Conservation (phyloP, 257 asterid genomes). For the Primulina huaijiensis region DNA sequence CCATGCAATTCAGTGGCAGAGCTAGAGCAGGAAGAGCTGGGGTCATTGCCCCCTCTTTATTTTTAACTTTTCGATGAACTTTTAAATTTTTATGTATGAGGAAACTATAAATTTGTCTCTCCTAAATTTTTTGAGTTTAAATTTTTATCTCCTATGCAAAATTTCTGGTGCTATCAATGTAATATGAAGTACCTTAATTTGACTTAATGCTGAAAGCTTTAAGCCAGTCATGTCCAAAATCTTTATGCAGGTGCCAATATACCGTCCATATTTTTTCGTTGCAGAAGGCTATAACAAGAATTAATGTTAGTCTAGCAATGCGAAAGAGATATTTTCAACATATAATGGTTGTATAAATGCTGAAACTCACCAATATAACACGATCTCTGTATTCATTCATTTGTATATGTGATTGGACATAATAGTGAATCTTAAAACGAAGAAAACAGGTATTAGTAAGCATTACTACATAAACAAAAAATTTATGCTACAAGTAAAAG, state of each 20-base stretch:
- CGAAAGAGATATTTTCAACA: neutral
- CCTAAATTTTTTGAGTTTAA: neutral
- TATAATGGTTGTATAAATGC: neutral
- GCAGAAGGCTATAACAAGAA: constrained; percentile 58
- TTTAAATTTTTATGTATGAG: neutral
- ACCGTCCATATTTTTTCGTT: constrained; percentile 52
- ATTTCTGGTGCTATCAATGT: neutral
- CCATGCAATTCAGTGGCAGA: neutral
- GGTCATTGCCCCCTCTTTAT: neutral
- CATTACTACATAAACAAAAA: neutral
- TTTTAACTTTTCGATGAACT: too few species aligned
- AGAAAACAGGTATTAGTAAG: constrained; percentile 16
- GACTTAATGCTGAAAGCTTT: constrained; percentile 80
- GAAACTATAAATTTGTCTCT: neutral
- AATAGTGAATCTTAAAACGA: constrained; percentile 61
- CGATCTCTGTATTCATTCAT: constrained; percentile 94
- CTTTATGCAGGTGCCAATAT: constrained; percentile 78
- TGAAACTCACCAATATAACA: constrained; percentile 66
- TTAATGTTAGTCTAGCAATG: constrained; percentile 26
- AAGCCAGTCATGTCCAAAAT: constrained; percentile 90
- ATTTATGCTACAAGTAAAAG: constrained; percentile 4
- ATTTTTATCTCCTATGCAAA: neutral
- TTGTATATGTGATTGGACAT: constrained; percentile 95
- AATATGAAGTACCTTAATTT: constrained; percentile 58
- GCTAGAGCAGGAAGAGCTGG: too few species aligned